Conservation (phyloP, 257 asterid species). For the Solanum stenotomum region DNA sequence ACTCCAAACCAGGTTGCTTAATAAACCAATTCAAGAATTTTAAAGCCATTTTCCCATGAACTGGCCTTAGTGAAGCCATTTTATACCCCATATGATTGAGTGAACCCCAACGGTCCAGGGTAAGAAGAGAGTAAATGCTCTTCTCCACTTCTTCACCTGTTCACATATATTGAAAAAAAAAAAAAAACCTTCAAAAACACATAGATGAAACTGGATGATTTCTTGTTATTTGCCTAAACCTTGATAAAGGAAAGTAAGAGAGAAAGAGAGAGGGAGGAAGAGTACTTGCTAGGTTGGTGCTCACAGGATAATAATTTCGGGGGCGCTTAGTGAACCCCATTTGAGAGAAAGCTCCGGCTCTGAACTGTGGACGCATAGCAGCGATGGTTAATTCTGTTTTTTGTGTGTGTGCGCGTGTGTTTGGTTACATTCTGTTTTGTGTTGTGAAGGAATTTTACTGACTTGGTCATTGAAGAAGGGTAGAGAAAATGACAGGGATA, state of each 20-base stretch:
- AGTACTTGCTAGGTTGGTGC: conserved; percentile 24
- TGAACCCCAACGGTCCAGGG: conserved; percentile 90
- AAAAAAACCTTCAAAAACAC: not conserved
- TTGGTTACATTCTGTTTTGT: not conserved
- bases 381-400: not conserved
- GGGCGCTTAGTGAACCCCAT: conserved; percentile 5
- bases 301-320: conserved; percentile 12
- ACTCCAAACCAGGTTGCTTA: conserved; percentile 73
- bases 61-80: conserved; percentile 51
- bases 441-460: too few relatives aligned
- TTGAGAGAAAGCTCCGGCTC: conserved; percentile 10
- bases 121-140: conserved; percentile 60
- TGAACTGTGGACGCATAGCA: not conserved
- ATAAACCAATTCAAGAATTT: conserved; percentile 74
- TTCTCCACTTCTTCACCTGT: conserved; percentile 44
- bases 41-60: conserved; percentile 85
- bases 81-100: conserved; percentile 69
- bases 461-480: too few relatives aligned
- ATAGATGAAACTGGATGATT: not conserved
- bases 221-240: conserved; percentile 3
- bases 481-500: too few relatives aligned
- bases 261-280: not conserved
- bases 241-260: conserved; percentile 7
- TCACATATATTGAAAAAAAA: not conserved
- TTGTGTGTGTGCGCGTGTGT: not conserved